Conservation (phyloP, 1,284 basidiomycete species). For the Pseudozyma sp. region DNA sequence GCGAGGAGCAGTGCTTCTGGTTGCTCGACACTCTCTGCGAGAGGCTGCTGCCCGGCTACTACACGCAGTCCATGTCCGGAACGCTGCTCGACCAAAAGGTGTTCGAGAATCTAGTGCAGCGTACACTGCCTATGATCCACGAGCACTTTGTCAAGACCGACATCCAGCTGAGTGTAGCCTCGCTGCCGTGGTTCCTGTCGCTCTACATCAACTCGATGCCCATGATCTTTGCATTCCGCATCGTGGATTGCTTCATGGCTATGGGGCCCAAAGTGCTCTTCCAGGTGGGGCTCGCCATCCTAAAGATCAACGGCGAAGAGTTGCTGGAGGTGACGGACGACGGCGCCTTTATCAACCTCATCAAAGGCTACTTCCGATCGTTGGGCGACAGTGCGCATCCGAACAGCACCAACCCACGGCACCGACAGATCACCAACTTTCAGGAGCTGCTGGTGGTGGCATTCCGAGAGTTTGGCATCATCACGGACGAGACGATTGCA, state of each 20-base stretch:
- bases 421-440: conserved; percentile 95
- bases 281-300: conserved; percentile 92
- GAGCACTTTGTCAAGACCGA: conserved; percentile 92
- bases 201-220: conserved; percentile 98
- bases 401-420: conserved; percentile 84
- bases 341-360: conserved; percentile 84
- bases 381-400: conserved; percentile 96
- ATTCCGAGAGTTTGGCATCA: conserved; percentile 88
- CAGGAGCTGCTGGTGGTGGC: conserved; percentile 80
- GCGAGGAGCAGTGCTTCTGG: conserved; percentile 99
- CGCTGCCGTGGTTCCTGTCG: conserved; percentile 93
- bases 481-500: conserved; percentile 94
- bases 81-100: conserved; percentile 97
- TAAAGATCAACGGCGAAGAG: conserved; percentile 97
- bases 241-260: conserved; percentile 98
- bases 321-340: conserved; percentile 96
- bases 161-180: conserved; percentile 96
- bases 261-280: conserved; percentile 99
- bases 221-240: conserved; percentile 97
- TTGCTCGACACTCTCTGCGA: conserved; percentile 94
- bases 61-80: conserved; percentile 98
- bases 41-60: conserved; percentile 94
- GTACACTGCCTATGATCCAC: conserved; percentile 80
- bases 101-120: conserved; percentile 94
- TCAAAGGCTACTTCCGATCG: conserved; percentile 84